Evolutionary conservation across 352 stramenopile genomes (phyloP), one percentile per base, ranked within the genome.

Genomic region (Globisporangium paroecandrum): DNA sequence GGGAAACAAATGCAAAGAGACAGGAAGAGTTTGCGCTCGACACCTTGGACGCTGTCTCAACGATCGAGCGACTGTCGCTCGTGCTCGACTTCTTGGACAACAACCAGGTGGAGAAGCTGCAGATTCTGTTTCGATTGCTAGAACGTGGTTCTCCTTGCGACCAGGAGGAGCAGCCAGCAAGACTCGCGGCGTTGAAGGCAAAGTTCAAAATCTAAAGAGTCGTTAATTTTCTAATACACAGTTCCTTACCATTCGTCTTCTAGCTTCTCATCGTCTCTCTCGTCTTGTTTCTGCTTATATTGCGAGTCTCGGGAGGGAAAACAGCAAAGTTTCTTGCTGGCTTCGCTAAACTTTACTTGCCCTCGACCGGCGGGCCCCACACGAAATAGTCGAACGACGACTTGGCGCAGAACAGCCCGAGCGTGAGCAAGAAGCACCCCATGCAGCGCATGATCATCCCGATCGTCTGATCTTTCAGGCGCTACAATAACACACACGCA

Each of bases 361-460:
- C 65, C 49, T 88, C 75, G 8, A 58, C 9, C 18, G 75, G 49
- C 9, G 74, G 53, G 13, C 71, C 69, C 58, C 70, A 83, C 13
- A 94, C 70, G 34, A 96, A 96, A 68, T 94, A 95, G 27, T 94
- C 87, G 34, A 94, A 65, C 22, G 89, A 90, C 53, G 89, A 96
- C 70, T 96, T 96, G 34, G 89, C 88, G 65, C 87, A 96, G 22
- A 94, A 68, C 3, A 89, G 62, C 4, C 87, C 89, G 49, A 96
- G 77, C 32, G 78, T 87, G 25, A 96, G 78, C 61, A 96, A 70
- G 64, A 96, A 93, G 71, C 83, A 89, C 13, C 89, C 89, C 71
- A 96, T 87, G 3, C 82, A 77, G 7, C 89, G 85, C 87, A 95
- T 93, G 67, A 96, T 89, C 66, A 84, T 72, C 36, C 78, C 82